Evolutionary conservation across 352 stramenopile species (phyloP).

Genomic region (Elongisporangium prolatum): DNA sequence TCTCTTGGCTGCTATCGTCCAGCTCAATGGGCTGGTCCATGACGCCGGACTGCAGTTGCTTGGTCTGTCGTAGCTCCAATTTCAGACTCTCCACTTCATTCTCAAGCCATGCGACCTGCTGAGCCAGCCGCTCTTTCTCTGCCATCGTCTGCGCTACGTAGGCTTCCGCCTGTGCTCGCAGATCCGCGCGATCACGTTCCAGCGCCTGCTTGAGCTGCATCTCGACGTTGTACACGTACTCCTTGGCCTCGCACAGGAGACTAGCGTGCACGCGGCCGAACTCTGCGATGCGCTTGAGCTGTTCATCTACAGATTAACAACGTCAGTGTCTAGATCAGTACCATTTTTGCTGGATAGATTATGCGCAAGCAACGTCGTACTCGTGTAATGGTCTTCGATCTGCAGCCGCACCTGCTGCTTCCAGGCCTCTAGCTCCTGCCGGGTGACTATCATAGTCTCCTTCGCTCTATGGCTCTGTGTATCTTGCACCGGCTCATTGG

Average conservation of each 20-base stretch:
- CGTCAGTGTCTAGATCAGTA: too few species aligned
- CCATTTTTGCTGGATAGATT: too few species aligned
- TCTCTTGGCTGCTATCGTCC: not conserved
- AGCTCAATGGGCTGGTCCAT: not conserved
- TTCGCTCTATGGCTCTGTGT: constrained; percentile 3
- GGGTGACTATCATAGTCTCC: constrained; percentile 35
- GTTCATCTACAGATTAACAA: constrained; percentile 70
- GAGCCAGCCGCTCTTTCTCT: constrained; percentile 34
- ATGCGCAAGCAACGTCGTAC: constrained; percentile 21
- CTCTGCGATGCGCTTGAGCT: constrained; percentile 74
- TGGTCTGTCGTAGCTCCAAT: not conserved
- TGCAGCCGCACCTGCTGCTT: constrained; percentile 52
- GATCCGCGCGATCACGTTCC: constrained; percentile 30
- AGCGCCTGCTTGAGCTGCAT: constrained; percentile 44
- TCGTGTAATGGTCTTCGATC: constrained; percentile 64
- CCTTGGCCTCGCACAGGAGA: constrained; percentile 57
- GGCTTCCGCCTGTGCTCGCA: constrained; percentile 46
- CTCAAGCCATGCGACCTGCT: constrained; percentile 19
- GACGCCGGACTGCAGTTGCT: not conserved
- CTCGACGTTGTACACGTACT: constrained; percentile 61
- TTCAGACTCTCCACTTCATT: constrained; percentile 17
- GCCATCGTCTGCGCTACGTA: constrained; percentile 40
- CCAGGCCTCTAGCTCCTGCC: constrained; percentile 59
- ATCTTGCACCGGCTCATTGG: constrained; percentile 8
- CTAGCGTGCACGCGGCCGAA: constrained; percentile 68